A percentile compares a stretch with the other conserved stretches of the same genome.
Conservation (phyloP, 83 land plant genomes). For the Picea engelmannii region DNA sequence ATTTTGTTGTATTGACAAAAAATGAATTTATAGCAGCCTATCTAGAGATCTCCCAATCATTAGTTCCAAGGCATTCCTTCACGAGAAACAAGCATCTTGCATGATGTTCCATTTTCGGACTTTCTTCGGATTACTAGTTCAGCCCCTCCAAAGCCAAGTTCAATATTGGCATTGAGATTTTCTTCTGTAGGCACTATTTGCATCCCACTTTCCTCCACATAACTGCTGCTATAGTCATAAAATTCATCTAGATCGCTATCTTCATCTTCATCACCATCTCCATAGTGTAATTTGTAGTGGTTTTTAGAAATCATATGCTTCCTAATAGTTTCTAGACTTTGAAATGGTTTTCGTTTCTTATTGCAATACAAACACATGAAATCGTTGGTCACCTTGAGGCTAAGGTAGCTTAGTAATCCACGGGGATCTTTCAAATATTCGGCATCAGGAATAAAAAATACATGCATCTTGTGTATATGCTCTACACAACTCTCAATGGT, state of each 20-base stretch:
- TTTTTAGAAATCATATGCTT: slow-evolving; percentile 90
- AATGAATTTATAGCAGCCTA: too few relatives aligned
- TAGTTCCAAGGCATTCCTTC: slow-evolving; percentile 18
- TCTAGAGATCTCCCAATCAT: too few relatives aligned
- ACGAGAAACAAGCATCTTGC: slow-evolving; percentile 73
- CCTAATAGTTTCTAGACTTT: slow-evolving; percentile 91
- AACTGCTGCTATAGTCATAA: slow-evolving; percentile 96
- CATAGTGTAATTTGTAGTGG: slow-evolving; percentile 18
- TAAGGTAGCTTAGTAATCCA: slow-evolving; percentile 80
- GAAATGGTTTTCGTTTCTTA: slow-evolving; percentile 35
- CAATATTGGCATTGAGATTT: slow-evolving; percentile 28
- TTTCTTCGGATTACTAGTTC: slow-evolving; percentile 65
- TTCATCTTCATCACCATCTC: slow-evolving; percentile 81
- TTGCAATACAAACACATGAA: slow-evolving; percentile 81
- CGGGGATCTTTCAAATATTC: slow-evolving; percentile 85
- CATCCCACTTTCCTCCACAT: slow-evolving; percentile 54
- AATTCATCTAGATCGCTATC: slow-evolving; percentile 93
- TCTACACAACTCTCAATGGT: too few relatives aligned
- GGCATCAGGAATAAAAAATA: slow-evolving; percentile 90
- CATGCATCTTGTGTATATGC: too few relatives aligned
- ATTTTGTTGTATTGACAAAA: too few relatives aligned
- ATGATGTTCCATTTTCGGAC: slow-evolving; percentile 22
- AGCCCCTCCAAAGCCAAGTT: slow-evolving; percentile 69
- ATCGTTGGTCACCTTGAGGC: slow-evolving; percentile 80
- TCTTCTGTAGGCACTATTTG: slow-evolving; percentile 46